Evolutionary conservation across 345 rosid species (phyloP), one percentile per base, ranked within the genome.

Genomic region (Noccaea bulbosa): DNA sequence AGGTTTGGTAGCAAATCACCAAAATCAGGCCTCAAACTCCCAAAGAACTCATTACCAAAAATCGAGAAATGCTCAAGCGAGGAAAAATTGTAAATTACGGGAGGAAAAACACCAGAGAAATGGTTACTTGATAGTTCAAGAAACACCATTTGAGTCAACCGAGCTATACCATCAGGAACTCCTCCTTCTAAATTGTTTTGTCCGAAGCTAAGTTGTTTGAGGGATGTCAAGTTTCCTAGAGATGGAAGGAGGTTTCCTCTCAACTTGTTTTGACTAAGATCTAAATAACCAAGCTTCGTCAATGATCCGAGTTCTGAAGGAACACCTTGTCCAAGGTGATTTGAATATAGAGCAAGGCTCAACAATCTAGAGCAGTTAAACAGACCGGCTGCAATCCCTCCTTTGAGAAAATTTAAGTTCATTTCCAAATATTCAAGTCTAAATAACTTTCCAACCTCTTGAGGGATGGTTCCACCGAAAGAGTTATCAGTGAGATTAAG

Each of bases 191-290:
- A 0, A 9, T 27, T 24, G 48, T 60, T 70, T 3, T 5, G 4
- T 10, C 0, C 4, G 0, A 43, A 8, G 27, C 20, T 2, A 11
- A 46, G n/a, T 0, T 6, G 0, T 1, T 0, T 37, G 1, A 70
- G 48, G 0, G 41, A 48, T 49, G 73, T 69, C 24, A 69, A 55
- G 44, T 70, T 70, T 49, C 60, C 67, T 45, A 70, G 55, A 48
- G 74, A 70, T 9, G 24, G 5, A 12, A 60, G 50, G 7, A 70
- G 2, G 11, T 47, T n/a, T 4, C 74, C 74, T 7, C 2, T 20
- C 0, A 69, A 7, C 2, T 58, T 47, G 57, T 47, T 69, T 22
- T 0, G 2, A 4, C 16, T 12, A 27, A 70, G 47, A 10, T 44
- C 2, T 14, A 61, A 62, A 32, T 0, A 0, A 43, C 3, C 4